phyloP scores from a whole-genome alignment of 106 monocot species.

The Dendrobium officinale region DNA sequence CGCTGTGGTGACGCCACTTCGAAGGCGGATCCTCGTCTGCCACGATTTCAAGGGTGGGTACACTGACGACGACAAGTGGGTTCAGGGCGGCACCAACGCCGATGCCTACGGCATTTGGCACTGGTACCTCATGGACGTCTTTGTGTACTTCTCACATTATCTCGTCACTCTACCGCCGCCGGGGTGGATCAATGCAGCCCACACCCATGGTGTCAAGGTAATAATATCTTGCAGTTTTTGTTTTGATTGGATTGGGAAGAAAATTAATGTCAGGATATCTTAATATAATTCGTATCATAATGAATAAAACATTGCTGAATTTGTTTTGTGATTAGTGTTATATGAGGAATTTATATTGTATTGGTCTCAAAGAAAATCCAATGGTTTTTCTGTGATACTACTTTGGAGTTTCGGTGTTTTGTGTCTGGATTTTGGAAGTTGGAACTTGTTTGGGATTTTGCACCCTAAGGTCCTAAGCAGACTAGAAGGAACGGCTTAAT shows the following conservation, averaged over 20 bases:
- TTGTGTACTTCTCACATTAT: constrained; percentile 92
- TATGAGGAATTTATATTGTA: too few relatives aligned
- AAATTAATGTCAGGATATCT: too few relatives aligned
- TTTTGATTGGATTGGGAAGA: neutral
- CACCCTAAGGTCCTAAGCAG: too few relatives aligned
- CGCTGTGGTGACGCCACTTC: constrained; percentile 16
- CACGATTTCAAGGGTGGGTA: constrained; percentile 95
- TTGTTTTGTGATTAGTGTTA: too few relatives aligned
- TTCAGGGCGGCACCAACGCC: constrained; percentile 73
- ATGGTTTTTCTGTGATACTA: neutral
- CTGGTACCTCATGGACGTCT: constrained; percentile 88
- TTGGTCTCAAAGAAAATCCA: too few relatives aligned
- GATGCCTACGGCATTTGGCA: constrained; percentile 88
- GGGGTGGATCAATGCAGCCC: constrained; percentile 88
- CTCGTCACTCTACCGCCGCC: constrained; percentile 82
- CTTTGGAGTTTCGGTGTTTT: neutral
- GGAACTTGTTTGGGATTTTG: too few relatives aligned
- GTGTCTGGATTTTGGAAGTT: too few relatives aligned
- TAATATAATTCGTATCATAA: too few relatives aligned
- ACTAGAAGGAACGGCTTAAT: too few relatives aligned
- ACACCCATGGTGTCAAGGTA: constrained; percentile 92
- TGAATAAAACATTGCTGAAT: too few relatives aligned
- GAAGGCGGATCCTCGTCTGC: constrained; percentile 78
- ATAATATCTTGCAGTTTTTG: neutral
- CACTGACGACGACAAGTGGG: constrained; percentile 71